Evolutionary conservation across 2,329 filamentous ascomycete genomes (phyloP).

Genomic region (Trichothecium roseum): DNA sequence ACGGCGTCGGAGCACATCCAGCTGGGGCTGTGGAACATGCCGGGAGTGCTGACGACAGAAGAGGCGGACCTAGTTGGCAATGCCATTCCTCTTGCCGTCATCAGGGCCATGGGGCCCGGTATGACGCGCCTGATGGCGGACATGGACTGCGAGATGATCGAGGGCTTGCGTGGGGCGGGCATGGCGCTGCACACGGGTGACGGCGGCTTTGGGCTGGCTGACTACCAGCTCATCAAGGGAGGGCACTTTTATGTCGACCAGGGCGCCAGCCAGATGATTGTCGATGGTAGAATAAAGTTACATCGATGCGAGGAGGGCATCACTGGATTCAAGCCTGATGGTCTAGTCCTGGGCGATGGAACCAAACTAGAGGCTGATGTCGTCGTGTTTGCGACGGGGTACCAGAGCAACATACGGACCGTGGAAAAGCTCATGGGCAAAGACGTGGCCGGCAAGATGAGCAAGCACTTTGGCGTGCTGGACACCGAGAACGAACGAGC

Average conservation of each 20-base stretch:
- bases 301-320: conserved; percentile 18
- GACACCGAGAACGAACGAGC: conserved; percentile 19
- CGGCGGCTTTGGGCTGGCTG: conserved; percentile 39
- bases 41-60: conserved; percentile 29
- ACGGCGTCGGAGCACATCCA: conserved; percentile 28
- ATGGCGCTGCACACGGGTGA: conserved; percentile 46
- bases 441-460: conserved; percentile 17
- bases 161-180: conserved; percentile 37
- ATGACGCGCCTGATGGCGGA: conserved; percentile 27
- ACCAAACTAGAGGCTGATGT: conserved; percentile 25
- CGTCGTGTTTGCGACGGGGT: conserved; percentile 31
- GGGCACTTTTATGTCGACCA: conserved; percentile 33
- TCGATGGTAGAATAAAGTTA: conserved; percentile 29
- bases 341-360: conserved; percentile 19
- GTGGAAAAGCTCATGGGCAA: conserved; percentile 22
- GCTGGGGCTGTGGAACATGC: conserved; percentile 26
- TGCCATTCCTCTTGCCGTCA: conserved; percentile 33
- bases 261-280: conserved; percentile 25
- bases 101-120: conserved; percentile 30
- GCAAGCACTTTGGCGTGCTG: conserved; percentile 22
- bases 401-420: conserved; percentile 23
- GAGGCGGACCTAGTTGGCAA: conserved; percentile 37
- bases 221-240: conserved; percentile 35
- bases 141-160: conserved; percentile 29
- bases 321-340: conserved; percentile 15